A percentile compares a stretch with the other conserved stretches of the same genome.
Evolutionary conservation across 2,329 filamentous ascomycete species (phyloP).

Genomic region (Gnomoniopsis smithogilvyi): DNA sequence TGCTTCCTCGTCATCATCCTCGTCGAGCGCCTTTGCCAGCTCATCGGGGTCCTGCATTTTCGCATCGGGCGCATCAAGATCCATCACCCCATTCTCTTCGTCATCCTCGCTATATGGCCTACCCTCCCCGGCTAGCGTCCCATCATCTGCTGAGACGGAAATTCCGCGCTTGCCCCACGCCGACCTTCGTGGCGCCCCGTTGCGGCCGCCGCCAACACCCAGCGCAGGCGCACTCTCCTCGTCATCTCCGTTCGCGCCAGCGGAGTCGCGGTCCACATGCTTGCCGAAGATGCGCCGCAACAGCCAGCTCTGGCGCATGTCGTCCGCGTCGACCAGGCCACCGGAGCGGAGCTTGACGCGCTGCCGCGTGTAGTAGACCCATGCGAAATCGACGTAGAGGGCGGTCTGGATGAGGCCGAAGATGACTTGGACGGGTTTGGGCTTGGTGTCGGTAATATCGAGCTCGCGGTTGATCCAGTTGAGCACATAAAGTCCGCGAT

Average conservation of each 20-base stretch:
- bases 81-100: slow-evolving; percentile 36
- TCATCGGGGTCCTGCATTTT: slow-evolving; percentile 67
- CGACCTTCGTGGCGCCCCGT: slow-evolving; percentile 33
- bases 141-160: slow-evolving; percentile 64
- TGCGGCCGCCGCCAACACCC: slow-evolving; percentile 27
- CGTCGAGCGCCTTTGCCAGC: slow-evolving; percentile 56
- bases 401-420: slow-evolving; percentile 89
- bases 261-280: slow-evolving; percentile 43
- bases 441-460: slow-evolving; percentile 54
- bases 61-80: slow-evolving; percentile 46
- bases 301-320: slow-evolving; percentile 81
- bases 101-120: slow-evolving; percentile 34
- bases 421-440: slow-evolving; percentile 72
- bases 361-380: slow-evolving; percentile 94
- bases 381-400: slow-evolving; percentile 90
- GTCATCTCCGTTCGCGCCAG: slow-evolving; percentile 50
- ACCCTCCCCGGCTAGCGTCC: slow-evolving; percentile 48
- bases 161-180: slow-evolving; percentile 65
- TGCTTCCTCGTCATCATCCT: slow-evolving; percentile 47
- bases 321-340: slow-evolving; percentile 85
- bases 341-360: slow-evolving; percentile 89
- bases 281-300: slow-evolving; percentile 73
- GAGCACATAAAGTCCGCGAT: slow-evolving; percentile 83
- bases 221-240: slow-evolving; percentile 57
- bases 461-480: slow-evolving; percentile 80